Evolutionary conservation across 805 yeast species (phyloP).

Genomic region (Myxozyma geophila): DNA sequence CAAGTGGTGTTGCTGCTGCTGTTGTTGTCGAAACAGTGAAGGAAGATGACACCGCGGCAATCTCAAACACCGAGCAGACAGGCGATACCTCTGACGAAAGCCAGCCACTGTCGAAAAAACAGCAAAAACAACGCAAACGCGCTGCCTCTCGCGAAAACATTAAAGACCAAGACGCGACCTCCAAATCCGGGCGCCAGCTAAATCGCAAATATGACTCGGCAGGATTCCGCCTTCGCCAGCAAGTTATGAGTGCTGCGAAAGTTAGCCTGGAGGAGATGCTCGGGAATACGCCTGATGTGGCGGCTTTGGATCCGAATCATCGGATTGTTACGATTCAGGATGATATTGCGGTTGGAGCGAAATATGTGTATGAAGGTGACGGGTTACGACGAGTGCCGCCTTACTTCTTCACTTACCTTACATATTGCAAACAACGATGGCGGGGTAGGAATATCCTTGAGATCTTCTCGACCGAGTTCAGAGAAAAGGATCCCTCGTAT

Average conservation of each 20-base stretch:
- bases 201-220: conserved; percentile 21
- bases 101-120: not conserved
- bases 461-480: conserved; percentile 79
- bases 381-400: conserved; percentile 74
- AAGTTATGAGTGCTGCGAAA: conserved; percentile 15
- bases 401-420: conserved; percentile 84
- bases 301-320: conserved; percentile 14
- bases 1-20: not conserved
- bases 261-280: conserved; percentile 20
- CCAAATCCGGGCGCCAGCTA: not conserved
- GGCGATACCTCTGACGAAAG: not conserved
- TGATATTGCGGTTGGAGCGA: conserved; percentile 44
- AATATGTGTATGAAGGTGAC: conserved; percentile 43
- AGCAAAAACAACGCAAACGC: not conserved
- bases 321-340: conserved; percentile 40
- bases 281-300: conserved; percentile 21
- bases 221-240: conserved; percentile 34
- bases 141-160: conserved; percentile 1
- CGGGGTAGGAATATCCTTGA: conserved; percentile 79
- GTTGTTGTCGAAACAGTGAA: not conserved
- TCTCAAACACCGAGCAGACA: not conserved
- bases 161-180: not conserved
- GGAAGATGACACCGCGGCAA: not conserved
- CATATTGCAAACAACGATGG: conserved; percentile 93
- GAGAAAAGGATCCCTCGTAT: conserved; percentile 73